phyloP scores from a whole-genome alignment of 192 early-diverging fungal genomes.

The Backusella australiensis region DNA sequence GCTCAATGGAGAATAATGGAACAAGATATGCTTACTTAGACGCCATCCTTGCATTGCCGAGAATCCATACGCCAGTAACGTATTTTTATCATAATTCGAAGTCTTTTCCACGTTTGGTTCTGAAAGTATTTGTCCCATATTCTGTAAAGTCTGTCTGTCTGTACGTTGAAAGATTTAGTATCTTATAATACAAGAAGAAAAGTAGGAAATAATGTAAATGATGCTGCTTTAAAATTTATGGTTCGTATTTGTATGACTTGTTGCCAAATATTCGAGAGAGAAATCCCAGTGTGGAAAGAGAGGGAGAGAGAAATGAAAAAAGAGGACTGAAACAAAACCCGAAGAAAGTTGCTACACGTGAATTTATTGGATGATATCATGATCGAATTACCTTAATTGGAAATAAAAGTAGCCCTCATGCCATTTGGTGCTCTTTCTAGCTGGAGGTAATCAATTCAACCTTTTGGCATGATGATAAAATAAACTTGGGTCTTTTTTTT shows the following conservation, averaged over 20 bases:
- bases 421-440: too few species aligned
- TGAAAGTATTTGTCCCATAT: constrained; percentile 95
- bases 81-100: constrained; percentile 66
- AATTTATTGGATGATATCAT: background rate
- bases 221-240: background rate
- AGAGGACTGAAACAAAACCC: background rate
- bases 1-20: background rate
- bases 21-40: constrained; percentile 55
- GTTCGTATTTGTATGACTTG: background rate
- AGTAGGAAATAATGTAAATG: background rate
- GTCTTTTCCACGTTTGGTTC: constrained; percentile 93
- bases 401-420: background rate
- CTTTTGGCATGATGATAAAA: too few species aligned
- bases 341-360: background rate
- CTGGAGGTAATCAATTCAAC: too few species aligned
- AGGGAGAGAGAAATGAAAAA: background rate
- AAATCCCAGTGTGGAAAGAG: background rate
- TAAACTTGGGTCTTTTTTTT: too few species aligned
- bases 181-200: background rate
- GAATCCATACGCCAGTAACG: constrained; percentile 79
- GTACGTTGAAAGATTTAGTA: too few species aligned
- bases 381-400: background rate
- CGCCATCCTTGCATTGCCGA: constrained; percentile 99
- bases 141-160: background rate
- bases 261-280: background rate